Evolutionary conservation across 2,329 filamentous ascomycete genomes (phyloP).

Genomic region (Chaetomium olivaceum): DNA sequence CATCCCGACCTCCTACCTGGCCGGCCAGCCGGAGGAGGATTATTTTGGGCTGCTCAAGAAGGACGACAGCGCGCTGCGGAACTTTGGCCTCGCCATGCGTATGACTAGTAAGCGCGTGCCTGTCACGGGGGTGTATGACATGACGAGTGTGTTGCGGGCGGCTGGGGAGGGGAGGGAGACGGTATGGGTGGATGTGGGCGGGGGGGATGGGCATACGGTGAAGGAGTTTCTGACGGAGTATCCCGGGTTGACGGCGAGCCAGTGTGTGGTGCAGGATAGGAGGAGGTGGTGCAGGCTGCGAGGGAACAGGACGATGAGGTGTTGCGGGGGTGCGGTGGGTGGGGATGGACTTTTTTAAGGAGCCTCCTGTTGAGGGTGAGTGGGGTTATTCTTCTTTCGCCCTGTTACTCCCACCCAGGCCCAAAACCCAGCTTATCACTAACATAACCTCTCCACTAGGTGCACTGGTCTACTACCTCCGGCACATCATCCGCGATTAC

Average conservation of each 20-base stretch:
- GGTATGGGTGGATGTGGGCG: constrained; percentile 40
- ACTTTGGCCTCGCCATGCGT: constrained; percentile 37
- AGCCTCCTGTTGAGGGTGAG: constrained; percentile 36
- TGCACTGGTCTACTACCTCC: constrained; percentile 38
- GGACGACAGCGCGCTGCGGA: constrained; percentile 29
- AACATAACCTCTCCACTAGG: constrained; percentile 23
- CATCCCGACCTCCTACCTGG: constrained; percentile 33
- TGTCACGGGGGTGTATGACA: constrained; percentile 36
- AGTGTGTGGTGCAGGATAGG: constrained; percentile 38
- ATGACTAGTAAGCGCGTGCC: constrained; percentile 32
- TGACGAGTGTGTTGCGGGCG: constrained; percentile 29
- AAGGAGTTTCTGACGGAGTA: constrained; percentile 31
- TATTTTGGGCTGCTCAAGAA: constrained; percentile 34
- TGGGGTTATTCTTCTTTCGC: neutral
- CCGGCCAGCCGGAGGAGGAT: constrained; percentile 31
- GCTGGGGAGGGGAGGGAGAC: constrained; percentile 8
- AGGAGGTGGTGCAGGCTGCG: constrained; percentile 34
- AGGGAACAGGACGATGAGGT: constrained; percentile 11
- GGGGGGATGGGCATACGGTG: constrained; percentile 37
- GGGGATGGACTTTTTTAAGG: constrained; percentile 35
- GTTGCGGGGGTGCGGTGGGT: constrained; percentile 34
- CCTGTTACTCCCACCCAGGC: too few relatives aligned
- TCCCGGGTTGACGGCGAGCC: constrained; percentile 31
- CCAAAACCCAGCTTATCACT: too few relatives aligned
- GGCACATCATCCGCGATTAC: constrained; percentile 40